phyloP scores from a whole-genome alignment of 2,329 filamentous ascomycete species.

The Metarhizium robertsii region DNA sequence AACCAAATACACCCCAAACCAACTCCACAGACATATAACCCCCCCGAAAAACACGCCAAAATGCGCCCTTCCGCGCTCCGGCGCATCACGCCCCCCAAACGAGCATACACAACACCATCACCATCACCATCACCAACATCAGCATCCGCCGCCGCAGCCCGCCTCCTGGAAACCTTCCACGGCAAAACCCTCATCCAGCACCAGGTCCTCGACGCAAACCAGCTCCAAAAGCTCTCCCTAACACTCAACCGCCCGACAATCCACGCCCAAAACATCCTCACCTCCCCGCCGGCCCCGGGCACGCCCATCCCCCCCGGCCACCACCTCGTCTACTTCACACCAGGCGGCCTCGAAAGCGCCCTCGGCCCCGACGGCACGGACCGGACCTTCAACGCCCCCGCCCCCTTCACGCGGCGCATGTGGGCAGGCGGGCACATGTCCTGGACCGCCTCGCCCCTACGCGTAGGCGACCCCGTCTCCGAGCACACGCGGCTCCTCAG shows the following conservation, averaged over 20 bases:
- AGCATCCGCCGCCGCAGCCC: constrained; percentile 20
- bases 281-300: constrained; percentile 26
- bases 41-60: not conserved
- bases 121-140: constrained; percentile 6
- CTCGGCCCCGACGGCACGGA: constrained; percentile 54
- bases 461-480: constrained; percentile 44
- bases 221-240: constrained; percentile 51
- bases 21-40: not conserved
- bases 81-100: not conserved
- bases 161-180: constrained; percentile 21
- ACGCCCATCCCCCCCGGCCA: constrained; percentile 49
- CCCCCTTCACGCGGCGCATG: constrained; percentile 55
- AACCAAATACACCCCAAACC: no score
- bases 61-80: not conserved
- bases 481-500: constrained; percentile 47
- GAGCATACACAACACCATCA: constrained; percentile 8
- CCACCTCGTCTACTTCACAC: constrained; percentile 57
- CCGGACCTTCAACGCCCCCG: constrained; percentile 46
- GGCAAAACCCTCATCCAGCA: constrained; percentile 17
- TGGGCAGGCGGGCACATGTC: constrained; percentile 55
- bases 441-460: constrained; percentile 38
- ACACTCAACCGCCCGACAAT: constrained; percentile 43
- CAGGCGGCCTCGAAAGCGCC: constrained; percentile 40
- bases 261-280: constrained; percentile 27
- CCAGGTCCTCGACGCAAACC: constrained; percentile 52